Base-by-base conservation (phyloP, 2,329 filamentous ascomycete species). In the Alternaria hordeiaustralica region DNA sequence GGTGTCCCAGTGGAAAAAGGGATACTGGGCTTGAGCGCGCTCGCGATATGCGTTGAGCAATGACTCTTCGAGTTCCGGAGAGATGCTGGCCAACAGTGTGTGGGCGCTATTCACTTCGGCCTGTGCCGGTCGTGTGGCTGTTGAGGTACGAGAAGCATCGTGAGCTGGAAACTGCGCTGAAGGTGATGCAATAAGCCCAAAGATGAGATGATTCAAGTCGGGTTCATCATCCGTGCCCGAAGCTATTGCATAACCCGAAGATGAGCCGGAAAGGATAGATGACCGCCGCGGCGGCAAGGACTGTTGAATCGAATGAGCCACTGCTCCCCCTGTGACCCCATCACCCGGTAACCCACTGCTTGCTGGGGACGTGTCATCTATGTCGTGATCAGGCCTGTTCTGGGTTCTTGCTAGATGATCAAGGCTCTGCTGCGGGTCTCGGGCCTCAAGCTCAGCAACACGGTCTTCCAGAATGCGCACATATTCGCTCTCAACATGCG, bases 21-120 rank as follows among this genome's bases (percentile, higher is more conserved):
- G 68, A 45, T 68, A 70, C 36, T 70, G 68, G 4, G 66, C 57
- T 53, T 70, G 68, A 25, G 68, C 68, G n/a, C 68, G 68, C 18
- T 70, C 68, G n/a, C 66, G 66, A 36, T 70, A 70, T 12, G 66
- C 61, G 18, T 68, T 60, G 15, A 70, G 46, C 9, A 70, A 47
- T 12, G 57, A 25, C 2, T 55, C 46, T 46, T 64, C 66, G 15
- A 67, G 12, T 3, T 69, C 66, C 5, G 10, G 18, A 21, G 68
- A 60, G 18, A 70, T n/a, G n/a, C n/a, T 55, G 20, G 15, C 53
- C 12, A 68, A 53, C 12, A 59, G n/a, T 10, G 65, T n/a, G 15
- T 67, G 63, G 5, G 63, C 63, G n/a, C 51, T 26, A 3, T 57
- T 36, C 15, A 60, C 9, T 13, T 12, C 41, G 13, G 6, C 49